Evolutionary conservation across 2,329 filamentous ascomycete species (phyloP), one percentile per base, ranked within the genome.

Genomic region (Fusarium begoniae): DNA sequence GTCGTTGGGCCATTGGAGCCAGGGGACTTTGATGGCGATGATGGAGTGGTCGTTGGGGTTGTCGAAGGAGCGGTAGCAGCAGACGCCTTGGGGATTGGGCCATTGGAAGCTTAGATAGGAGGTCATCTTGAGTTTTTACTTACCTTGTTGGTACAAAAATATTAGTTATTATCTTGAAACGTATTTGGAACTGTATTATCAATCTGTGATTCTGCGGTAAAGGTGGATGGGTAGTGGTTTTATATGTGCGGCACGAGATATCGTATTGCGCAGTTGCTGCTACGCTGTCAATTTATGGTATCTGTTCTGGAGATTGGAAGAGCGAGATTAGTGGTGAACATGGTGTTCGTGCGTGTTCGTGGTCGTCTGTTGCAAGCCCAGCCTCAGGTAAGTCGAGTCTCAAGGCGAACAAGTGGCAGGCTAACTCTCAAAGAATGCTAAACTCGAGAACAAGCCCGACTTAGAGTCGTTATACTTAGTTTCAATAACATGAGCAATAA

Each of bases 1-100:
- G n/a, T 47, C 18, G 32, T 58, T 60, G 41, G 71, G 66, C 70
- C 66, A 74, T 41, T 55, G 58, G 38, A 74, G 61, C 67, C 71
- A 74, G 3, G 71, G 71, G 10, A 74, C 35, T 26, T 32, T 30
- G 2, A 74, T 53, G 22, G 45, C 45, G 28, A 72, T 47, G 30
- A 68, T 38, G 40, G 55, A 61, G 45, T 74, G 48, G 6, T 22
- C 14, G 24, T 74, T 73, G n/a, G 15, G 6, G 24, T 53, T 43
- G 57, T 72, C 67, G 18, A 73, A 56, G n/a, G 45, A 32, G 26
- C 71, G 43, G 9, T 50, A 37, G 45, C 35, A 60, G 51, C 71
- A 65, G 45, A 74, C 45, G 22, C 53, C 24, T 1, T 59, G 22
- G 10, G 71, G 53, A 5, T 32, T 58, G 9, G 57, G 50, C 71